A percentile compares a stretch with the other conserved stretches of the same genome.
Conservation (phyloP, 768 basidiomycete genomes). For the Artomyces pyxidatus region DNA sequence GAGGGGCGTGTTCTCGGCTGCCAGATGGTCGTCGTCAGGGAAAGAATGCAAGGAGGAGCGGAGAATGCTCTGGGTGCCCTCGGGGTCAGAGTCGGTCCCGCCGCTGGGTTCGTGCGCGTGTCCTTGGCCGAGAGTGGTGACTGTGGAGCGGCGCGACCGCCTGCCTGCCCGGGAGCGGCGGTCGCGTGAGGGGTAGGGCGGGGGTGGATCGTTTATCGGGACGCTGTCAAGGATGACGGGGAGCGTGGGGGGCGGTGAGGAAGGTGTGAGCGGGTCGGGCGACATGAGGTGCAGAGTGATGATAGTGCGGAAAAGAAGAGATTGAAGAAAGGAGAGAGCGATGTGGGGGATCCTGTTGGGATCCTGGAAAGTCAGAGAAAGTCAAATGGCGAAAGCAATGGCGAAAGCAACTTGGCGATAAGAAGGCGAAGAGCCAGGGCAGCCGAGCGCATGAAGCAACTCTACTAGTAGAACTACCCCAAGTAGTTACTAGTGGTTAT, state of each 20-base stretch:
- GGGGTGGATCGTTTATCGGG: constrained; percentile 48
- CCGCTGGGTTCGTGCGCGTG: constrained; percentile 20
- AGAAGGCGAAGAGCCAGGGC: no score
- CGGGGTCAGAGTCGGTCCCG: constrained; percentile 26
- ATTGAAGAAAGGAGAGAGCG: no score
- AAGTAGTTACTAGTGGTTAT: no score
- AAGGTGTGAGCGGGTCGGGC: not conserved
- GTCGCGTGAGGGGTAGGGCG: constrained; percentile 54
- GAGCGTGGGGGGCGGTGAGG: not conserved
- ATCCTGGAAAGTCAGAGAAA: no score
- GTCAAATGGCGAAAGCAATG: no score
- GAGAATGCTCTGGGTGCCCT: constrained; percentile 20
- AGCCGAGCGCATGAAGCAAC: no score
- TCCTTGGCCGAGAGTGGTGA: constrained; percentile 24
- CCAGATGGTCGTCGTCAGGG: constrained; percentile 20
- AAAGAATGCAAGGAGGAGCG: constrained; percentile 20
- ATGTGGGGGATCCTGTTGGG: no score
- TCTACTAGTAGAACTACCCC: no score
- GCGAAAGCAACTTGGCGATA: no score
- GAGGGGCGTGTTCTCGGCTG: constrained; percentile 43
- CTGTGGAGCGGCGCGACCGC: constrained; percentile 20
- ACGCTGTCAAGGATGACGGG: constrained; percentile 13
- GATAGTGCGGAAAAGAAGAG: not conserved
- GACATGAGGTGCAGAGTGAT: constrained; percentile 1
- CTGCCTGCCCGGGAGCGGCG: constrained; percentile 33